Evolutionary conservation across 208 protist species (phyloP), one percentile per base, ranked within the genome.

Genomic region (Acanthamoeba lenticulata): DNA sequence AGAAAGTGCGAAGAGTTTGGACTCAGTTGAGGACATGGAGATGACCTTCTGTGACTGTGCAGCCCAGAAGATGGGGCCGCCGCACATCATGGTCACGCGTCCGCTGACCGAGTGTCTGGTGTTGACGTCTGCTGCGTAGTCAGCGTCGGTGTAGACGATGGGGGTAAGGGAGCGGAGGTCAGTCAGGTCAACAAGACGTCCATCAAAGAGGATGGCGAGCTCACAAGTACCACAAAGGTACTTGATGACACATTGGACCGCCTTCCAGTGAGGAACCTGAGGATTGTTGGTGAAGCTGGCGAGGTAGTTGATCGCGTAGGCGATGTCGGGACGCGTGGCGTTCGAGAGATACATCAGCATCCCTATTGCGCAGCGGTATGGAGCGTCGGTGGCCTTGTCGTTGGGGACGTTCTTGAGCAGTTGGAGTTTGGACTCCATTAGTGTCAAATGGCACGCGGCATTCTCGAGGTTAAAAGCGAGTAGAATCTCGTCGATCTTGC

Each of bases 211-310:
- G 85, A 91, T 83, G 55, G 32, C 85, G 17, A 72, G 45, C 15
- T 91, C 32, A 6, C 15, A 32, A 11, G 85, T 91, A 36, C 52
- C 85, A 17, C 67, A 19, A 6, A 91, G 85, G 85, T 91, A 91
- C 21, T 27, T 4, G 17, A 91, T 24, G 27, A 91, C 55, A 38
- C 42, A 9, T 29, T 90, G 69, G 15, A 65, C 47, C 5, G 83
- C 83, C 65, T 52, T 5, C 83, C 83, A 90, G 34, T 91, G 85
- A 11, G 24, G 9, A 13, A 32, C 27, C 6, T 7, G 17, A 38
- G 4, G 38, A 29, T 34, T 38, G 34, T 38, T 69, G 29, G 32
- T 44, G 47, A 47, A 67, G 24, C 60, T 15, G 34, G 85, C 60
- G 34, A 91, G 83, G 19, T 60, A 29, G 52, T 45, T 11, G 9